These are phyloP conservation scores for Suillus subaureus DNA, from an alignment of 768 basidiomycete species.

Conservation along the genomic window DNA sequence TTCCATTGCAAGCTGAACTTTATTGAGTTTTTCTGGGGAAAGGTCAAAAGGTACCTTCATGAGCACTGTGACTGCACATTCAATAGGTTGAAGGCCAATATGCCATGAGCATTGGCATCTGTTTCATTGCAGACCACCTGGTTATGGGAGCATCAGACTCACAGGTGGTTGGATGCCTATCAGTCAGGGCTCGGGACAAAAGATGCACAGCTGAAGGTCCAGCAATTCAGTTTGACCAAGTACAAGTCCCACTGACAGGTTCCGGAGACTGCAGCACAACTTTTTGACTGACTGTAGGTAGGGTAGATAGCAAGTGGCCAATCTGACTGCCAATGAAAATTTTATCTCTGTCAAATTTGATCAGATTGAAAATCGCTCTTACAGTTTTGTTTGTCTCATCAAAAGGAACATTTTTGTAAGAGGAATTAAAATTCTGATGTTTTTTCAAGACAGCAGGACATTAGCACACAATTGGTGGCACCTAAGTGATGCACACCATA, in stretches of 20 bases:
- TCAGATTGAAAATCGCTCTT: conserved; percentile 2
- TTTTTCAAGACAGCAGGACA: too few species aligned
- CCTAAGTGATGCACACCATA: too few species aligned
- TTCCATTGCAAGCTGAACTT: neutral
- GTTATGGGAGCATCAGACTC: neutral
- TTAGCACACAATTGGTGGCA: too few species aligned
- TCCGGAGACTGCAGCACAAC: neutral
- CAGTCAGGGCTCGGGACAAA: conserved; percentile 11
- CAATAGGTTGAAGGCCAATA: neutral
- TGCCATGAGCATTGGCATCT: neutral
- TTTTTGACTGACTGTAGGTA: neutral
- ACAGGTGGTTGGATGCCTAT: conserved; percentile 15
- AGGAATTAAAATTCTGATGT: too few species aligned
- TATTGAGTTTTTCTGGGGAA: neutral
- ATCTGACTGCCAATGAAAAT: neutral
- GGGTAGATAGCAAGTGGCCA: neutral
- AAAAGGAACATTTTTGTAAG: neutral
- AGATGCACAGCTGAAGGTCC: conserved; percentile 16
- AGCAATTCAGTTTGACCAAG: conserved; percentile 16
- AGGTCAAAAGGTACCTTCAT: neutral
- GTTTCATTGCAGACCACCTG: too few species aligned
- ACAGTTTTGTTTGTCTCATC: neutral
- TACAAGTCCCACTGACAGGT: neutral
- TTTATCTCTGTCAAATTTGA: conserved; percentile 11
- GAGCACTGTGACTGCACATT: neutral